phyloP scores from a whole-genome alignment of 345 rosid genomes.

The Heritiera fomes region DNA sequence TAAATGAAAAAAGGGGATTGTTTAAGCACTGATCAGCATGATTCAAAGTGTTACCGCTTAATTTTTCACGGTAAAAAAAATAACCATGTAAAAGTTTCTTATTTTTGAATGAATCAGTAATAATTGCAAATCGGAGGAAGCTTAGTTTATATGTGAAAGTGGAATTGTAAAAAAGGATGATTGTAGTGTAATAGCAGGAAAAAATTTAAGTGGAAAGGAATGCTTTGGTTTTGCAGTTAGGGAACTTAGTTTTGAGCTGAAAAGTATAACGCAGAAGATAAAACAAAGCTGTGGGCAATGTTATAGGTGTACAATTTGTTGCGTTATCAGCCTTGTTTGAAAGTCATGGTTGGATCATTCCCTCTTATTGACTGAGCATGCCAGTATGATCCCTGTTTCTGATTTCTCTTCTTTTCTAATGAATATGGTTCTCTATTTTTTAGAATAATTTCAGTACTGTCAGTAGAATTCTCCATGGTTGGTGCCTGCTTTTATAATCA shows the following conservation, averaged over 20 bases:
- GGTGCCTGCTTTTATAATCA: background rate
- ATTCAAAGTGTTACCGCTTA: conserved; percentile 14
- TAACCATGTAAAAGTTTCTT: background rate
- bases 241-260: background rate
- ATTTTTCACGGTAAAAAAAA: background rate
- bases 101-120: background rate
- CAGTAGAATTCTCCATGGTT: background rate
- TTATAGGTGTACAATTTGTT: background rate
- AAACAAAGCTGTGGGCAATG: background rate
- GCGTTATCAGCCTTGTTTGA: background rate
- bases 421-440: background rate
- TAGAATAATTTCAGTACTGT: background rate
- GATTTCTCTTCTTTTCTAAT: conserved; percentile 7
- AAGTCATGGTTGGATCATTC: background rate
- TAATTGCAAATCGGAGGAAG: background rate
- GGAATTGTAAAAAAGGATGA: background rate
- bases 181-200: background rate
- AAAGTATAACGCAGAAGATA: background rate
- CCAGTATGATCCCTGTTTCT: conserved; percentile 2
- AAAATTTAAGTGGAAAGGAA: background rate
- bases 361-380: background rate
- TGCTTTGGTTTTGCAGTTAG: conserved; percentile 6
- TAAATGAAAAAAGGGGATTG: background rate
- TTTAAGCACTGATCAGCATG: background rate
- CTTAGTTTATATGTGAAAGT: background rate